These are phyloP conservation scores for Exophiala aquamarina DNA, from an alignment of 2,329 filamentous ascomycete species.

Conservation along the genomic window DNA sequence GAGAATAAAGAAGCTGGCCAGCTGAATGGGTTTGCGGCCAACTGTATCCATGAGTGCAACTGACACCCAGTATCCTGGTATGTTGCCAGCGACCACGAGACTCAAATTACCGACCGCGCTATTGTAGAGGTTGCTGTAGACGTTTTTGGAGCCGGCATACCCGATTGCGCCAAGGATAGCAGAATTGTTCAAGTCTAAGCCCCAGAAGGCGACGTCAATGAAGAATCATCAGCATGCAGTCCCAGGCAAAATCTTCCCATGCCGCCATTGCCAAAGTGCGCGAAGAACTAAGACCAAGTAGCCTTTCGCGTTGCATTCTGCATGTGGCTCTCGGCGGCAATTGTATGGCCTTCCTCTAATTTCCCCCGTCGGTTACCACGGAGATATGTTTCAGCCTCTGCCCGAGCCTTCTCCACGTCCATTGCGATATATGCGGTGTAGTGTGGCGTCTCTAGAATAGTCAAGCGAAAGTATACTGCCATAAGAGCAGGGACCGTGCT, in stretches of 20 bases:
- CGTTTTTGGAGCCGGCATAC: conserved; percentile 61
- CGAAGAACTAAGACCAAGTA: not conserved
- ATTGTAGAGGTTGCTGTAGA: conserved; percentile 70
- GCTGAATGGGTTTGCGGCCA: conserved; percentile 73
- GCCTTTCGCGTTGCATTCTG: not conserved
- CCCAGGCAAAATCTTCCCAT: conserved; percentile 69
- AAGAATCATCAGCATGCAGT: conserved; percentile 83
- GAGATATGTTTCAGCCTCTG: conserved; percentile 36
- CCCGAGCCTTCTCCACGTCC: conserved; percentile 53
- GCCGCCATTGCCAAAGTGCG: conserved; percentile 57
- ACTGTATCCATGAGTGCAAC: conserved; percentile 71
- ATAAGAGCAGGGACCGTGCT: conserved; percentile 63
- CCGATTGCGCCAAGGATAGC: conserved; percentile 70
- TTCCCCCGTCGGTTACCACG: not conserved
- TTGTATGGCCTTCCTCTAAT: not conserved
- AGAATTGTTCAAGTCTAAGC: conserved; percentile 72
- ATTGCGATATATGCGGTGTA: conserved; percentile 64
- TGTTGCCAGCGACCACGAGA: conserved; percentile 72
- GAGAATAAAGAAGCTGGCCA: conserved; percentile 58
- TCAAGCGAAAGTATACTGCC: conserved; percentile 65
- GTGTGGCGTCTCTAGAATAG: conserved; percentile 63
- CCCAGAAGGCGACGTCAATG: conserved; percentile 64
- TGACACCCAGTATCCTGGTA: conserved; percentile 81
- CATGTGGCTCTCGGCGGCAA: not conserved
- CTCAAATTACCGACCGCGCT: conserved; percentile 76